These are phyloP conservation scores for Sodiomyces alkalinus DNA, from an alignment of 2,329 filamentous ascomycete genomes.

Conservation along the genomic window DNA sequence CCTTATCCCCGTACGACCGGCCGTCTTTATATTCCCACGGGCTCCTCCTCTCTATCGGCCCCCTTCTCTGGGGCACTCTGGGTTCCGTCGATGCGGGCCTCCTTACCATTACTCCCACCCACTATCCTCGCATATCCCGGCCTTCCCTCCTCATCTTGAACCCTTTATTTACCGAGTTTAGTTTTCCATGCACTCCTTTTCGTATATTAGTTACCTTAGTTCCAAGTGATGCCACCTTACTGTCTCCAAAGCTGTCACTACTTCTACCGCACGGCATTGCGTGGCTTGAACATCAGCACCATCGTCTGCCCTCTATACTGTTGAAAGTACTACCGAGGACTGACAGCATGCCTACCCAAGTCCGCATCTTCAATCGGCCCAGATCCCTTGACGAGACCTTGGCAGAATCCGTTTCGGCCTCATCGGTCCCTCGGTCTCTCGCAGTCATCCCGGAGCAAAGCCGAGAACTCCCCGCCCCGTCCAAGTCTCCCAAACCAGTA, in stretches of 20 bases:
- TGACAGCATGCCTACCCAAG: conserved; percentile 20
- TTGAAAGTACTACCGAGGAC: conserved; percentile 23
- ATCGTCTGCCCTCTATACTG: conserved; percentile 62
- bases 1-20: no score
- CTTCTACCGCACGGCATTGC: conserved; percentile 81
- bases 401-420: conserved; percentile 25
- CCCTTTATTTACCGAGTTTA: no score
- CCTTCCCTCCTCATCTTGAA: no score
- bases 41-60: no score
- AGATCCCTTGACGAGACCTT: conserved; percentile 60
- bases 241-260: conserved; percentile 82
- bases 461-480: conserved; percentile 3
- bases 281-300: conserved; percentile 71
- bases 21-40: no score
- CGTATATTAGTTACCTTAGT: no score
- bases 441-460: conserved; percentile 18
- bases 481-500: conserved; percentile 1
- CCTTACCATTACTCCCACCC: no score
- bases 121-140: no score
- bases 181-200: no score
- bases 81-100: no score
- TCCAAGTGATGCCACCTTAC: conserved; percentile 61
- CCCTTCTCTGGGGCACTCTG: no score
- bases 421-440: conserved; percentile 24
- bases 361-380: conserved; percentile 38